phyloP scores from a whole-genome alignment of 176 grass and related monocot species.

The Pharus latifolius region DNA sequence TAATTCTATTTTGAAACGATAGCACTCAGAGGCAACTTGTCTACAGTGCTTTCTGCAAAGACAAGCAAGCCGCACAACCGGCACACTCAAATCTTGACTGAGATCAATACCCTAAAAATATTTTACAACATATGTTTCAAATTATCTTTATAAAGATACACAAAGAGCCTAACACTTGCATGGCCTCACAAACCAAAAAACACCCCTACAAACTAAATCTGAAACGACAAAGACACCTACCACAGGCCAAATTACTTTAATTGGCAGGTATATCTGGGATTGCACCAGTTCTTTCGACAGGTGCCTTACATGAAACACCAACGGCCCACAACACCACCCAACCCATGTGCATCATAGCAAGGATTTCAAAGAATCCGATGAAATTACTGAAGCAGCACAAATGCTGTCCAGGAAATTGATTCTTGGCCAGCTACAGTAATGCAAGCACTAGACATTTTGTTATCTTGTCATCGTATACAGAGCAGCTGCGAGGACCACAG shows the following conservation, averaged over 20 bases:
- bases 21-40: not conserved
- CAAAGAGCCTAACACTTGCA: not conserved
- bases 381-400: not conserved
- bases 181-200: not conserved
- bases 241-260: not conserved
- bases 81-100: not conserved
- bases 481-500: not conserved
- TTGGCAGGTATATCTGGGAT: not conserved
- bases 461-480: not conserved
- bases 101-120: constrained; percentile 1
- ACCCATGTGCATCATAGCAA: not conserved
- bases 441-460: not conserved
- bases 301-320: not conserved
- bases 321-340: not conserved
- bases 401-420: not conserved
- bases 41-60: not conserved
- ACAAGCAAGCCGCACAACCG: not conserved
- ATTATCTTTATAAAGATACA: not conserved
- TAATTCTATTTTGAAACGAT: not conserved
- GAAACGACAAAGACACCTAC: not conserved
- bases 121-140: not conserved
- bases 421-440: not conserved
- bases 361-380: not conserved
- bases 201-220: not conserved
- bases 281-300: not conserved